These are phyloP conservation scores for Mycosphaerella sp. DNA, from an alignment of 2,329 filamentous ascomycete species.

Conservation along the genomic window DNA sequence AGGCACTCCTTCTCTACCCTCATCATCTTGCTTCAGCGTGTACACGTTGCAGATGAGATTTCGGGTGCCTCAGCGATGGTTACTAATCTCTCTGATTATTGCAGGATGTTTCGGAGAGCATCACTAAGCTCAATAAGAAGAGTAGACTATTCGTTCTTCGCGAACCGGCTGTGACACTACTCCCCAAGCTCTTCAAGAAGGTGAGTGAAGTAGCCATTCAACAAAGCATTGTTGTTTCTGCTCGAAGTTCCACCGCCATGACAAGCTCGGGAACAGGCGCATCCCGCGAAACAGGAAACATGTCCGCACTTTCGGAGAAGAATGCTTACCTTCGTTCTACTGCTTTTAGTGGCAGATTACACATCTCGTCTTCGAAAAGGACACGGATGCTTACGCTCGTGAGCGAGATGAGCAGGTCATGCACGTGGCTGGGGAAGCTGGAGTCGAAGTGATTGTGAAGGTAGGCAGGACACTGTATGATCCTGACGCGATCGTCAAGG, in stretches of 20 bases:
- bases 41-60: neutral
- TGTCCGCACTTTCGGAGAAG: too few relatives aligned
- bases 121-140: slow-evolving; percentile 62
- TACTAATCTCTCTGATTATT: neutral
- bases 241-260: too few relatives aligned
- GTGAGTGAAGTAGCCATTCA: too few relatives aligned
- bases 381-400: slow-evolving; percentile 66
- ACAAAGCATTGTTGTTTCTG: too few relatives aligned
- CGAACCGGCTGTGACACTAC: slow-evolving; percentile 63
- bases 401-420: slow-evolving; percentile 57
- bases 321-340: too few relatives aligned
- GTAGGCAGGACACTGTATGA: slow-evolving; percentile 68
- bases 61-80: neutral
- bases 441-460: slow-evolving; percentile 60
- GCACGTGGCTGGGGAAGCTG: slow-evolving; percentile 55
- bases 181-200: slow-evolving; percentile 65
- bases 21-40: neutral
- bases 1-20: neutral
- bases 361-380: slow-evolving; percentile 72
- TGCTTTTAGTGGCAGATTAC: slow-evolving; percentile 57
- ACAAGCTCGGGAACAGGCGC: too few relatives aligned
- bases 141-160: slow-evolving; percentile 67
- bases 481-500: slow-evolving; percentile 60
- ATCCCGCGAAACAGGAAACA: too few relatives aligned
- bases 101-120: slow-evolving; percentile 57